These are phyloP conservation scores for Coemansia sp. DNA, from an alignment of 192 early-diverging fungal species.

Conservation along the genomic window DNA sequence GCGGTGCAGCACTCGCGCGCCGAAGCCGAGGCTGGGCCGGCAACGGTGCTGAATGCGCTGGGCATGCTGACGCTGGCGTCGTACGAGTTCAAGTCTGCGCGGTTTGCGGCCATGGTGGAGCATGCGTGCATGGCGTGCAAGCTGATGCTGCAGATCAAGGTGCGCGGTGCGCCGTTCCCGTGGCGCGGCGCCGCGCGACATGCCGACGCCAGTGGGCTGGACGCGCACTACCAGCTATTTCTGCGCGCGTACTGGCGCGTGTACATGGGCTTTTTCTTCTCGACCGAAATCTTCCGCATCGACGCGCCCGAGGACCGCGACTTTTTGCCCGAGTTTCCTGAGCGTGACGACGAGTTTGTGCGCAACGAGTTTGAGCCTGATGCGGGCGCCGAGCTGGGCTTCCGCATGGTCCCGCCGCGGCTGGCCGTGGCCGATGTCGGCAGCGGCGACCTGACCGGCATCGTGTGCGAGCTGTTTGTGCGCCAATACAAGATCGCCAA, in stretches of 20 bases:
- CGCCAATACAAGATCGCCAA: slow-evolving; percentile 53
- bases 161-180: slow-evolving; percentile 49
- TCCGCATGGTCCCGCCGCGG: slow-evolving; percentile 33
- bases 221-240: slow-evolving; percentile 51
- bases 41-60: slow-evolving; percentile 20
- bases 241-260: slow-evolving; percentile 52
- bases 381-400: slow-evolving; percentile 43
- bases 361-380: slow-evolving; percentile 48
- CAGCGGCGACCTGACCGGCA: slow-evolving; percentile 35
- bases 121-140: slow-evolving; percentile 52
- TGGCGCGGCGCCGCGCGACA: slow-evolving; percentile 43
- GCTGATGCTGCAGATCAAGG: slow-evolving; percentile 41
- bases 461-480: slow-evolving; percentile 45
- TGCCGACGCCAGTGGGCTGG: slow-evolving; percentile 22
- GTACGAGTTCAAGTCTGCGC: slow-evolving; percentile 57
- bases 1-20: slow-evolving; percentile 25
- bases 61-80: slow-evolving; percentile 42
- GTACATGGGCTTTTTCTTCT: slow-evolving; percentile 42
- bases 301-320: slow-evolving; percentile 55
- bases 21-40: slow-evolving; percentile 5
- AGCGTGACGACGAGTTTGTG: slow-evolving; percentile 43
- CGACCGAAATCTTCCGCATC: slow-evolving; percentile 50
- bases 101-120: slow-evolving; percentile 54
- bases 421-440: slow-evolving; percentile 23
- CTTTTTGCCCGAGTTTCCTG: slow-evolving; percentile 49